Evolutionary conservation across 106 monocot genomes (phyloP).

Genomic region (Phalaenopsis aphrodite): DNA sequence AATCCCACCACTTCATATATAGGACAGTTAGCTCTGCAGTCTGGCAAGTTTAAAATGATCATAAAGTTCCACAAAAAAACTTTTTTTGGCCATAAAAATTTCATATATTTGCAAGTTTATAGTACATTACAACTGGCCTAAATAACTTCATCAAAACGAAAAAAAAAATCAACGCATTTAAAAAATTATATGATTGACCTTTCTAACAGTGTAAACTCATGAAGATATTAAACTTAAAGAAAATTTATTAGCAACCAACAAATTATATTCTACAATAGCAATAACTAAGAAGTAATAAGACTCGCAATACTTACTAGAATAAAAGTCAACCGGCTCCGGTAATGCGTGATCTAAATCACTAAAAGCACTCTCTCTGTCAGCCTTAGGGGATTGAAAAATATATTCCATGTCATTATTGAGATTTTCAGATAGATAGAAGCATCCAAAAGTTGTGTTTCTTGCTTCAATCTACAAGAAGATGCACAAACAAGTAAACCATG

Average conservation of each 20-base stretch:
- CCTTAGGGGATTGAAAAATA: constrained; percentile 34
- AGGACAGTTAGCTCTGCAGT: background rate
- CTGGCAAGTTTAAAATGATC: background rate
- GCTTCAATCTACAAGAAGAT: constrained; percentile 48
- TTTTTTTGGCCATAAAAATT: background rate
- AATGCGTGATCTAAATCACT: constrained; percentile 18
- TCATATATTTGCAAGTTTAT: background rate
- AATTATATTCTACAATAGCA: background rate
- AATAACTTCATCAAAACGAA: background rate
- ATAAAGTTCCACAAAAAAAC: background rate
- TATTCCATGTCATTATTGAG: constrained; percentile 58
- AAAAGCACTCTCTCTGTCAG: constrained; percentile 18
- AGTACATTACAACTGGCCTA: background rate
- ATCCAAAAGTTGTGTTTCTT: constrained; percentile 45
- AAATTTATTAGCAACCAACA: background rate
- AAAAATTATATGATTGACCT: background rate
- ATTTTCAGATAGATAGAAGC: constrained; percentile 76
- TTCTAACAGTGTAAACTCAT: background rate
- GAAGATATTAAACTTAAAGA: background rate
- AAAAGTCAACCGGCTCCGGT: constrained; percentile 14
- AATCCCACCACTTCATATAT: background rate
- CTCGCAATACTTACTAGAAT: constrained; percentile 35
- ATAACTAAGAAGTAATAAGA: background rate
- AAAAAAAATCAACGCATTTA: background rate
- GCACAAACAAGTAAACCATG: background rate